Conservation (phyloP, 2,329 filamentous ascomycete species). For the Paecilomyces sp. region DNA sequence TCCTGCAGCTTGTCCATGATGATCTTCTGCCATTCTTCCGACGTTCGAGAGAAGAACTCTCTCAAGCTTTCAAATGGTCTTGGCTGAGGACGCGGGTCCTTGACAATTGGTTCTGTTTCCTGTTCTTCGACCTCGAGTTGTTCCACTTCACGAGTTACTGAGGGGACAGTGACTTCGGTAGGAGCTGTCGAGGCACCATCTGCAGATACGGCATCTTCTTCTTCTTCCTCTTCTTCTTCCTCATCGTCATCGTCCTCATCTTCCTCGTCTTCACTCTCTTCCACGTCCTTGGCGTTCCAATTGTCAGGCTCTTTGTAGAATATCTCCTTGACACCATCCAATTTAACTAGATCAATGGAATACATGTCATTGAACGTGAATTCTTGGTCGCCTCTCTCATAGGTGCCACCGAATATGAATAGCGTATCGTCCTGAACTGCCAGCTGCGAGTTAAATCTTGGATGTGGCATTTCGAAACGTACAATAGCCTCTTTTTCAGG, state of each 20-base stretch:
- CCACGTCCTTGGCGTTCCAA: constrained; percentile 62
- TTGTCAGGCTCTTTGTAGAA: constrained; percentile 80
- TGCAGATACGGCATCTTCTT: constrained; percentile 40
- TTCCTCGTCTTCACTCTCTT: constrained; percentile 48
- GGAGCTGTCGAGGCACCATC: constrained; percentile 28
- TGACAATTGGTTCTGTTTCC: constrained; percentile 41
- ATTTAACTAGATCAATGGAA: constrained; percentile 84
- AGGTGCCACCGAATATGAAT: constrained; percentile 93
- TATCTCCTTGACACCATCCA: constrained; percentile 88
- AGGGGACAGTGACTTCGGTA: constrained; percentile 29
- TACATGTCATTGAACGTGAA: constrained; percentile 95
- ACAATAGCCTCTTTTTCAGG: constrained; percentile 56
- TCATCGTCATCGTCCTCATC: constrained; percentile 36
- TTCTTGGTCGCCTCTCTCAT: constrained; percentile 88
- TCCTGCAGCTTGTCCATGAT: constrained; percentile 68
- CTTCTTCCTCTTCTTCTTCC: constrained; percentile 35
- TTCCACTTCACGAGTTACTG: constrained; percentile 28
- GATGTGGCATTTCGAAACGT: constrained; percentile 77
- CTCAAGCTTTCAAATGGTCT: constrained; percentile 83
- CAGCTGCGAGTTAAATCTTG: constrained; percentile 83
- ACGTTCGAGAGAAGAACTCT: constrained; percentile 86
- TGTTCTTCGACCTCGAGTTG: constrained; percentile 32
- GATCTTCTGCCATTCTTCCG: constrained; percentile 82
- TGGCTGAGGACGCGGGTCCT: constrained; percentile 68
- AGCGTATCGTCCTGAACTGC: constrained; percentile 87